Conservation (phyloP, 1,284 basidiomycete species). For the Calocybe gambosa region DNA sequence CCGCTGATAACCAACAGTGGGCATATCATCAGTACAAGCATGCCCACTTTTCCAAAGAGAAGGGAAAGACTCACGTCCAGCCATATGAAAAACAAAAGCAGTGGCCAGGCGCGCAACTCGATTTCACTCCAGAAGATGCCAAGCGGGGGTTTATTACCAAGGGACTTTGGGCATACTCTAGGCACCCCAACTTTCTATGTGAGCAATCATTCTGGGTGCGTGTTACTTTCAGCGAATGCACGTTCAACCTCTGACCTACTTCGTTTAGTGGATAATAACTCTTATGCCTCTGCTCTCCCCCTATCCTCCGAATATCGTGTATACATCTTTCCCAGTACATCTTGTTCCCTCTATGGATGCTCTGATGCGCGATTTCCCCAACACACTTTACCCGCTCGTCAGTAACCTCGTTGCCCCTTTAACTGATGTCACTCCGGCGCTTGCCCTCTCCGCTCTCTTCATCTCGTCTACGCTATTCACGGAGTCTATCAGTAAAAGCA, state of each 20-base stretch:
- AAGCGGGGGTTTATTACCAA: constrained; percentile 80
- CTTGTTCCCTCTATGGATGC: constrained; percentile 14
- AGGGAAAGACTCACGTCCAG: constrained; percentile 24
- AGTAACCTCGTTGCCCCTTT: constrained; percentile 24
- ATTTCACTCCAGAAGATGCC: constrained; percentile 63
- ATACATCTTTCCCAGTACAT: constrained; percentile 16
- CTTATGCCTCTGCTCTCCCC: constrained; percentile 57
- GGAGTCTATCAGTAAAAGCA: constrained; percentile 70
- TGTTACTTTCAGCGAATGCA: constrained; percentile 8
- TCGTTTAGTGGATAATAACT: constrained; percentile 54
- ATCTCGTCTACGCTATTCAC: constrained; percentile 71
- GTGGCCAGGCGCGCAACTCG: constrained; percentile 59
- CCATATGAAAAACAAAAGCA: constrained; percentile 40
- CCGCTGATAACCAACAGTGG: constrained; percentile 88
- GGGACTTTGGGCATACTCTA: constrained; percentile 80
- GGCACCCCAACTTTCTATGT: constrained; percentile 90
- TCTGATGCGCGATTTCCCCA: constrained; percentile 18
- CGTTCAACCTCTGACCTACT: background rate
- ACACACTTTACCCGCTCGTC: constrained; percentile 14
- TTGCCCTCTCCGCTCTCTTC: constrained; percentile 65
- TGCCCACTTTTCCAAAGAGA: constrained; percentile 27
- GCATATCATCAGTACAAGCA: constrained; percentile 81
- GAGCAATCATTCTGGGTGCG: constrained; percentile 87
- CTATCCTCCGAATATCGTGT: constrained; percentile 29
- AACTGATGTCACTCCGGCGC: constrained; percentile 44